Base-by-base conservation (phyloP, 768 basidiomycete species). In the Filobasidium floriforme region DNA sequence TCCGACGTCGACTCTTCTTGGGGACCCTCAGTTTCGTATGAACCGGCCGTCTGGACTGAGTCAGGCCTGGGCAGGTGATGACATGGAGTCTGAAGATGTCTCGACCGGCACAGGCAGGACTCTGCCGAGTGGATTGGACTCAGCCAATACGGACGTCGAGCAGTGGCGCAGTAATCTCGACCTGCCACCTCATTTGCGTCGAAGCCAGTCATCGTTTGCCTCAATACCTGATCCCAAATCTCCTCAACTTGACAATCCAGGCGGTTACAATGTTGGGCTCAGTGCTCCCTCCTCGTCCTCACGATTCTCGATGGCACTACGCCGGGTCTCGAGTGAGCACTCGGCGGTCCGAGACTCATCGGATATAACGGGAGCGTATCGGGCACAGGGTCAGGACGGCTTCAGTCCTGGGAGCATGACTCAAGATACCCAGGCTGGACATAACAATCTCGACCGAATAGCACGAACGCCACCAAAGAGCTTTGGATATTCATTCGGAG, bases 161-260 rank as follows among this genome's bases (percentile, higher is more conserved):
- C 54, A 57, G 14, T 57, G 54, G 54, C 54, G 54, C 4, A 22
- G 24, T 26, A 57, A 15, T 7, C 26, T 57, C 5, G 24, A 57
- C 4, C 54, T 24, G 6, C 54, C 22, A 26, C 14, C 54, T 4
- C 24, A 32, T 26, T 19, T 57, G 15, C 15, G 54, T 5, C 22
- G 54, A 57, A 26, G 24, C 24, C 54, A 57, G 7, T 57, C 54
- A 14, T 57, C 54, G 24, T 57, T 57, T 32, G 54, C 54, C 24
- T 57, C 54, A 7, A 24, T 57, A 57, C 54, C 54, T 22, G 54
- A 57, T 28, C 54, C 54, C 12, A 57, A 57, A 28, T 57, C 54
- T 19, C 54, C 54, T 7, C 54, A 15, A 2, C 54, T 24, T 7
- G 54, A 57, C n/a, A 57, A 57, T 15, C 19, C 7, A 14, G 7